A percentile compares a stretch with the other conserved stretches of the same genome.
Conservation (phyloP, 2,329 filamentous ascomycete genomes). For the Arthrobotrys iridis region DNA sequence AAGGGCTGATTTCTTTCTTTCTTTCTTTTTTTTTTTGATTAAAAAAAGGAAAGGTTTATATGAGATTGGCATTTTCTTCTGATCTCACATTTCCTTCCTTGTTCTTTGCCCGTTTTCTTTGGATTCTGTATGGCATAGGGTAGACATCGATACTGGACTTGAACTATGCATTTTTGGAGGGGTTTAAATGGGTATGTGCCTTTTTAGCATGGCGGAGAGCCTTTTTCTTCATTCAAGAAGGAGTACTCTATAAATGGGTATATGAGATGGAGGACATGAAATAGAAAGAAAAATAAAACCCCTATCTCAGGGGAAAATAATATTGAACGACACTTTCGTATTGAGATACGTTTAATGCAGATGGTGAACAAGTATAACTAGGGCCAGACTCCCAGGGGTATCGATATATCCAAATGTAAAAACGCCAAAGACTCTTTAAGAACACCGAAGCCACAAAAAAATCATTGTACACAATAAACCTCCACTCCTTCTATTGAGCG, state of each 20-base stretch:
- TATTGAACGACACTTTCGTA: too few relatives aligned
- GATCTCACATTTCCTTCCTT: not conserved
- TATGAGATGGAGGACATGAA: not conserved
- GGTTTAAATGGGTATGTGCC: slow-evolving; percentile 5
- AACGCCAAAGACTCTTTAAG: slow-evolving; percentile 5
- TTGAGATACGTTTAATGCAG: not conserved
- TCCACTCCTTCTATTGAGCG: slow-evolving; percentile 32
- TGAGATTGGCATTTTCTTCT: not conserved
- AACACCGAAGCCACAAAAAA: not conserved
- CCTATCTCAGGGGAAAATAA: not conserved
- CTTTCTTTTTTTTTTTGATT: slow-evolving; percentile 1
- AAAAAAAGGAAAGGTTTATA: too few relatives aligned
- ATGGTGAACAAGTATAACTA: slow-evolving; percentile 2
- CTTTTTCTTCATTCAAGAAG: not conserved
- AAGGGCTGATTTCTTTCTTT: too few relatives aligned
- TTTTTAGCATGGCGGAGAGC: not conserved
- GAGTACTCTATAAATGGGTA: not conserved
- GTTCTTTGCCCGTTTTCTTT: not conserved
- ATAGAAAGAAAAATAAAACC: not conserved
- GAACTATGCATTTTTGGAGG: slow-evolving; percentile 15
- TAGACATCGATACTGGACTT: slow-evolving; percentile 5
- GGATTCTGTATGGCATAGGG: not conserved
- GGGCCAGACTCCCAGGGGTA: slow-evolving; percentile 13
- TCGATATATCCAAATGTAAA: slow-evolving; percentile 37
- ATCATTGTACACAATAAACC: not conserved